These are phyloP conservation scores for Axilococcus clingmanii DNA, from an alignment of 139 green algal species.

Conservation along the genomic window DNA sequence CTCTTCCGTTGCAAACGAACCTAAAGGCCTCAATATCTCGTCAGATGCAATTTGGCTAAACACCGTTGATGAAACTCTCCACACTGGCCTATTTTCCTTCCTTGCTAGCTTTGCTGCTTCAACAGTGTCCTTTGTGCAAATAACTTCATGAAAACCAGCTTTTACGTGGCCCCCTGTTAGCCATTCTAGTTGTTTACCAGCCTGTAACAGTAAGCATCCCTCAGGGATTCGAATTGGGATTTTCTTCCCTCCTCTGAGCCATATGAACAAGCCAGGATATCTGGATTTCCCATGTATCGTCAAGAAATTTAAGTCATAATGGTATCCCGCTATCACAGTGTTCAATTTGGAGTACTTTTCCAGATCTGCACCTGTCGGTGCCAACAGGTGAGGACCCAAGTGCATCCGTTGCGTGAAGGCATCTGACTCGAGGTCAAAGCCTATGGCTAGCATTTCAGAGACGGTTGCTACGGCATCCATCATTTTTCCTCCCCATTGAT, in stretches of 20 bases:
- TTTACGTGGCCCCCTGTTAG: conserved; percentile 71
- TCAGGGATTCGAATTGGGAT: conserved; percentile 58
- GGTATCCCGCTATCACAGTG: conserved; percentile 72
- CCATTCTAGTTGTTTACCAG: conserved; percentile 86
- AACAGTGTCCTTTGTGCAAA: conserved; percentile 57
- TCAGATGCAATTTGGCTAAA: conserved; percentile 71
- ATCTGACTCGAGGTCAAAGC: conserved; percentile 53
- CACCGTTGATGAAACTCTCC: conserved; percentile 83
- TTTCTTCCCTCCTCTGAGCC: conserved; percentile 63
- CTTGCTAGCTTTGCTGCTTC: conserved; percentile 41
- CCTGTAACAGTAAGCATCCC: conserved; percentile 82
- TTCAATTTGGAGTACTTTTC: conserved; percentile 19
- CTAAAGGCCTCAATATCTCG: conserved; percentile 52
- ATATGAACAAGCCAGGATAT: conserved; percentile 64
- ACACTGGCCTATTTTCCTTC: conserved; percentile 45
- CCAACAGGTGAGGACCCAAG: conserved; percentile 78
- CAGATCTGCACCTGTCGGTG: conserved; percentile 59
- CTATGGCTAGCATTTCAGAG: conserved; percentile 47
- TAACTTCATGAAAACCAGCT: conserved; percentile 86
- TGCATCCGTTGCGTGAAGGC: conserved; percentile 65
- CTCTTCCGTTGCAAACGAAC: conserved; percentile 30
- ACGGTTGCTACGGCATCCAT: conserved; percentile 33
- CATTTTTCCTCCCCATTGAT: conserved; percentile 72
- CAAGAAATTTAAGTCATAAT: conserved; percentile 92
- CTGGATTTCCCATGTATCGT: conserved; percentile 77